phyloP scores from a whole-genome alignment of 805 yeast species.

The Yarrowia sp. region DNA sequence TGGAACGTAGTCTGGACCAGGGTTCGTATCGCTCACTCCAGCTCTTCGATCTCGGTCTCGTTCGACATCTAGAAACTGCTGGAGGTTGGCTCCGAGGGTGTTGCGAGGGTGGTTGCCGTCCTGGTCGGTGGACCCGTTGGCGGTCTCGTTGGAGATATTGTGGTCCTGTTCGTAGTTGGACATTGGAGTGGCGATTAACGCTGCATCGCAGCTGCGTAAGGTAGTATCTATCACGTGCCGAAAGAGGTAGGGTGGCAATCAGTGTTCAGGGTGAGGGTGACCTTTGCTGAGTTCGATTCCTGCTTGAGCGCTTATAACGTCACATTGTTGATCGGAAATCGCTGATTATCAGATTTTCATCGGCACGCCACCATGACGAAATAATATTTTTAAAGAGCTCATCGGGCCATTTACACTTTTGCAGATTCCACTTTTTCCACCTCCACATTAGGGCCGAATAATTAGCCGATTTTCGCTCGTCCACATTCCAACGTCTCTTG shows the following conservation, averaged over 20 bases:
- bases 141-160: slow-evolving; percentile 17
- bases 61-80: slow-evolving; percentile 26
- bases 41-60: slow-evolving; percentile 30
- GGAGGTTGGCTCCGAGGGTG: slow-evolving; percentile 34
- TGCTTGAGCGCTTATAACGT: too few relatives aligned
- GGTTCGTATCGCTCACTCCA: slow-evolving; percentile 11
- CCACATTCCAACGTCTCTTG: slow-evolving; percentile 4
- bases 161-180: slow-evolving; percentile 38
- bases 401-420: neutral
- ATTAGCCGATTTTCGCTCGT: slow-evolving; percentile 9
- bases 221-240: slow-evolving; percentile 30
- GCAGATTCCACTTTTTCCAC: too few relatives aligned
- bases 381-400: neutral
- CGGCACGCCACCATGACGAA: slow-evolving; percentile 13
- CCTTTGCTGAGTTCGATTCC: slow-evolving; percentile 6
- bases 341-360: too few relatives aligned
- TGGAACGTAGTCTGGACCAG: slow-evolving; percentile 27
- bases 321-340: too few relatives aligned
- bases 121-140: slow-evolving; percentile 6
- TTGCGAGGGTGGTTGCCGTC: slow-evolving; percentile 23
- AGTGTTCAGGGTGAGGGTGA: neutral
- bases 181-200: slow-evolving; percentile 28
- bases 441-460: slow-evolving; percentile 6
- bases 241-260: too few relatives aligned
- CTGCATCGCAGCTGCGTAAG: slow-evolving; percentile 15